Percentiles rank a stretch among this genome's conserved stretches.
Conservation (phyloP, 495 filamentous ascomycete species). For the Polyplosphaeria fusca region DNA sequence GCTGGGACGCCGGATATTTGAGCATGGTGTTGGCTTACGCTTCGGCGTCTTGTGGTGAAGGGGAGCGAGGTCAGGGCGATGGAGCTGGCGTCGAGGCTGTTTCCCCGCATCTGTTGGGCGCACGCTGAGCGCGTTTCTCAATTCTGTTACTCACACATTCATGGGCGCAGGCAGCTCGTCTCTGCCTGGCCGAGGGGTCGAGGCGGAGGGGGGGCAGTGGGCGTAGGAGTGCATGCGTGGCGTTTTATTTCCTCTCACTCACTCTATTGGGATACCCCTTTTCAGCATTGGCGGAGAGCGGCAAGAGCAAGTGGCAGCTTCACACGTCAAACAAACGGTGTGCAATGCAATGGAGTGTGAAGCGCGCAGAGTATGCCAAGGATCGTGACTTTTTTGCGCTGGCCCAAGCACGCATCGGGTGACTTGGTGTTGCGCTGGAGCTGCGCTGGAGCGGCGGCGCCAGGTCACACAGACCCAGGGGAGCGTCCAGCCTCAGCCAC, state of each 20-base stretch:
- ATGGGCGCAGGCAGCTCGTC: no score
- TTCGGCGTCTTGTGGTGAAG: no score
- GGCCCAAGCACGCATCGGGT: slow-evolving; percentile 1
- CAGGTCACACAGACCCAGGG: slow-evolving; percentile 4
- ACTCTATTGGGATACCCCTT: slow-evolving; percentile 28
- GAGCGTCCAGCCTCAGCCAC: background rate
- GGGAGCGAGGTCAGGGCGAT: no score
- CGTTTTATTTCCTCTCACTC: slow-evolving; percentile 18
- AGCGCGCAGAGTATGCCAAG: slow-evolving; percentile 21
- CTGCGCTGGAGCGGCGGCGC: slow-evolving; percentile 9
- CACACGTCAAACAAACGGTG: slow-evolving; percentile 2
- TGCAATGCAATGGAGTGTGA: slow-evolving; percentile 4
- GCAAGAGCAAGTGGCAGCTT: background rate
- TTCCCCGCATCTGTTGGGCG: slow-evolving; percentile 32
- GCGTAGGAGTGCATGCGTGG: slow-evolving; percentile 26
- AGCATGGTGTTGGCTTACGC: no score
- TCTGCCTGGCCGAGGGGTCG: background rate
- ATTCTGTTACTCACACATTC: slow-evolving; percentile 27
- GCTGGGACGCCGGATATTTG: slow-evolving; percentile 5
- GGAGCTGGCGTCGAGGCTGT: slow-evolving; percentile 18
- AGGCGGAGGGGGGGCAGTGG: background rate
- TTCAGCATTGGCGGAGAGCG: background rate
- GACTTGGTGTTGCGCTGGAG: slow-evolving; percentile 20
- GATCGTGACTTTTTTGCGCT: slow-evolving; percentile 30
- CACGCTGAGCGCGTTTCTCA: background rate